Evolutionary conservation across 2,329 filamentous ascomycete species (phyloP).

Genomic region (Fusarium musae): DNA sequence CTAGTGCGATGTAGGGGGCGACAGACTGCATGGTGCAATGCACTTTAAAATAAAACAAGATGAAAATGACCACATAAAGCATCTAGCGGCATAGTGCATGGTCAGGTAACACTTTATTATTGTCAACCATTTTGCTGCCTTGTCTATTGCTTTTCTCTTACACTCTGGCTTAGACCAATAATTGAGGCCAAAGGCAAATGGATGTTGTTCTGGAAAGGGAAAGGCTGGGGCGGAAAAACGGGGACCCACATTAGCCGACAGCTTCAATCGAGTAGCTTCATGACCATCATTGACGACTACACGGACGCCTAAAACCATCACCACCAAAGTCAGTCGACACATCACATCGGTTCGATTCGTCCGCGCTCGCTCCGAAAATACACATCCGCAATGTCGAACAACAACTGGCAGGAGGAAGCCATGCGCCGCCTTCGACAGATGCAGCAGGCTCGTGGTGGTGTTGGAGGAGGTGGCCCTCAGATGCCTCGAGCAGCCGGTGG

Average conservation of each 20-base stretch:
- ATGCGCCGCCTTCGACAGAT: constrained; percentile 62
- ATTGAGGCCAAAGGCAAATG: background rate
- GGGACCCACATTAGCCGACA: constrained; percentile 41
- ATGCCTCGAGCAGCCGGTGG: constrained; percentile 54
- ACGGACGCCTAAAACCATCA: constrained; percentile 30
- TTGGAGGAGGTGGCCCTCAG: constrained; percentile 56
- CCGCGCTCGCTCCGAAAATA: constrained; percentile 4
- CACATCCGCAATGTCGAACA: constrained; percentile 47
- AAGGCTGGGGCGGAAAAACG: constrained; percentile 39
- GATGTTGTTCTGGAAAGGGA: constrained; percentile 27
- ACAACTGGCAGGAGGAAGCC: constrained; percentile 62
- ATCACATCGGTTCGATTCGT: constrained; percentile 24
- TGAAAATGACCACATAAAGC: background rate
- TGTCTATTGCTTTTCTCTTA: background rate
- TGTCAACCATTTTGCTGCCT: background rate
- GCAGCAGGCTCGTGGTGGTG: constrained; percentile 56
- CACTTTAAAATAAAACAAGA: background rate
- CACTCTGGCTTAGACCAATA: background rate
- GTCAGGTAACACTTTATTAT: background rate
- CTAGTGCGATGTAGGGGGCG: background rate
- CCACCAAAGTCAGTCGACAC: constrained; percentile 24
- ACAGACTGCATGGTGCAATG: background rate
- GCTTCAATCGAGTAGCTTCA: constrained; percentile 44
- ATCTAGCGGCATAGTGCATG: background rate
- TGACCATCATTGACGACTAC: constrained; percentile 36